These are phyloP conservation scores for Cryphonectria parasitica DNA, from an alignment of 2,329 filamentous ascomycete genomes.

Conservation along the genomic window DNA sequence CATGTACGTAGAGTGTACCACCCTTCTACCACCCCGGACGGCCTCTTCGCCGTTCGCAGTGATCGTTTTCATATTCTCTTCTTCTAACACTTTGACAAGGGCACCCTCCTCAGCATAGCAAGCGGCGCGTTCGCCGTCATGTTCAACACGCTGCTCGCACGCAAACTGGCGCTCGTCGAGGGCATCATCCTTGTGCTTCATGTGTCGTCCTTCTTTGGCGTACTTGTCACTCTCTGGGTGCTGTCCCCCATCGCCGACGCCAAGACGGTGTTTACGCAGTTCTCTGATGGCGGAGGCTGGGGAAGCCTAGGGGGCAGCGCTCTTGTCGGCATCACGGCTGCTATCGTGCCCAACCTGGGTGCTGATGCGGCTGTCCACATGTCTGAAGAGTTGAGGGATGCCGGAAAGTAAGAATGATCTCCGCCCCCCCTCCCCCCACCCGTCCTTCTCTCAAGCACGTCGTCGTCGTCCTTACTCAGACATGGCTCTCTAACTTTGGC, in stretches of 20 bases:
- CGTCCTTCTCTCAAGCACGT: not conserved
- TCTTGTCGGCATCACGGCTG: constrained; percentile 44
- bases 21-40: not conserved
- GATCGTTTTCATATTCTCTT: not conserved
- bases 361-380: constrained; percentile 38
- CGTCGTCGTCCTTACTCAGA: no score
- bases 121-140: constrained; percentile 40
- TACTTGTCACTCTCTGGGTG: constrained; percentile 45
- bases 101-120: not conserved
- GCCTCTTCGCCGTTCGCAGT: not conserved
- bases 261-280: constrained; percentile 37
- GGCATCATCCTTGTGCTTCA: constrained; percentile 49
- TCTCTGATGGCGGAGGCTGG: constrained; percentile 40
- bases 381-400: constrained; percentile 40
- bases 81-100: not conserved
- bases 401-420: constrained; percentile 16
- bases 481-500: not conserved
- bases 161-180: constrained; percentile 47
- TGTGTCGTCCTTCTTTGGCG: constrained; percentile 47
- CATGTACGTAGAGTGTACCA: constrained; percentile 40
- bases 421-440: not conserved
- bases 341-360: constrained; percentile 41
- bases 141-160: constrained; percentile 49
- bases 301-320: constrained; percentile 40
- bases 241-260: constrained; percentile 38